phyloP scores from a whole-genome alignment of 2,329 filamentous ascomycete species.

The Apiospora marii region DNA sequence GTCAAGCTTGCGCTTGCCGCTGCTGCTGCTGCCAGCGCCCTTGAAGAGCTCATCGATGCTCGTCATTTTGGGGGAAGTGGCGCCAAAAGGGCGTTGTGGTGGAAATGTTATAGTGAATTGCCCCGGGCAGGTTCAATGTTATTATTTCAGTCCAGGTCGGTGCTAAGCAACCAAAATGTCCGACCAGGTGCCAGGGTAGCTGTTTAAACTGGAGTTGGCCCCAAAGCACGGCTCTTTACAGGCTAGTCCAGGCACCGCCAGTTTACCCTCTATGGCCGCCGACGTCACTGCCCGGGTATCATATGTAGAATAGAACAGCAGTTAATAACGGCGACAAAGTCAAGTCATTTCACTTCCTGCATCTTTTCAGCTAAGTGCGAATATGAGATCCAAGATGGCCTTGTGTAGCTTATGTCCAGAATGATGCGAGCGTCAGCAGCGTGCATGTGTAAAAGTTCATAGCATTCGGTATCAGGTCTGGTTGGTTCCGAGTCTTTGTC shows the following conservation, averaged over 20 bases:
- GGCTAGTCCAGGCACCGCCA: no score
- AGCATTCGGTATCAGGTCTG: background rate
- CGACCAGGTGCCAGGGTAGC: background rate
- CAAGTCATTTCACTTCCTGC: no score
- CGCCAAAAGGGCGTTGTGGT: conserved; percentile 14
- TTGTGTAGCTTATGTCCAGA: background rate
- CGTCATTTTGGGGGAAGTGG: conserved; percentile 50
- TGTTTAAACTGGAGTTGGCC: background rate
- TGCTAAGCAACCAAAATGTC: conserved; percentile 17
- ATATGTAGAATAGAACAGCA: no score
- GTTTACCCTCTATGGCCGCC: no score
- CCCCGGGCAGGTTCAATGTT: background rate
- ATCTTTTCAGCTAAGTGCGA: no score
- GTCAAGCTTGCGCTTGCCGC: conserved; percentile 71
- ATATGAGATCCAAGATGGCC: no score
- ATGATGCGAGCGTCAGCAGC: background rate
- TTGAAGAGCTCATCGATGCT: conserved; percentile 69
- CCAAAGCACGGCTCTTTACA: no score
- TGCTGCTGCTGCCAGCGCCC: conserved; percentile 63
- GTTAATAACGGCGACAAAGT: no score
- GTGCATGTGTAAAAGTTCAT: background rate
- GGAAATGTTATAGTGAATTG: background rate
- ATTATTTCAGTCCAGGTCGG: conserved; percentile 1
- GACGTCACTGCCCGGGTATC: no score
- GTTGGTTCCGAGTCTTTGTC: background rate